Percentiles rank a stretch among this genome's conserved stretches.
Evolutionary conservation across 2,329 filamentous ascomycete genomes (phyloP).

Genomic region (Macrophomina tecta): DNA sequence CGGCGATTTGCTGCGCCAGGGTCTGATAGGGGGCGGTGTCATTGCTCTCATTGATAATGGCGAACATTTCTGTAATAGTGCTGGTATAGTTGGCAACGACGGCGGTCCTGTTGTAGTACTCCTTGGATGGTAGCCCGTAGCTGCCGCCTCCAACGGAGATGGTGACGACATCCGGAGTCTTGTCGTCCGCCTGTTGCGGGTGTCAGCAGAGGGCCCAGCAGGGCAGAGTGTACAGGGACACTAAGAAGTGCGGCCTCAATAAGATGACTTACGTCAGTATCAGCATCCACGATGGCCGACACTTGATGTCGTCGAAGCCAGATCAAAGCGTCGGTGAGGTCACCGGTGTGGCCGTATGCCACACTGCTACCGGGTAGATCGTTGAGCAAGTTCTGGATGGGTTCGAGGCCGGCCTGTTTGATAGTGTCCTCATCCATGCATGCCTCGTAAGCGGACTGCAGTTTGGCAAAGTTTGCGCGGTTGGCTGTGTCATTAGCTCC

Average conservation of each 20-base stretch:
- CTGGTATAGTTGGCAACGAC: conserved; percentile 38
- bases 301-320: not conserved
- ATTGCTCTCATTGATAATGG: conserved; percentile 27
- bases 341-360: not conserved
- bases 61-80: conserved; percentile 12
- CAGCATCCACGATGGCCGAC: not conserved
- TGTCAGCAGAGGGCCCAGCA: not conserved
- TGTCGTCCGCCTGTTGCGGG: not conserved
- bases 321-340: conserved; percentile 8
- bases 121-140: conserved; percentile 49
- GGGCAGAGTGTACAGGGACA: no score
- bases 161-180: conserved; percentile 18
- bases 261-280: not conserved
- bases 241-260: not conserved
- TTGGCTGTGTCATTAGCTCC: conserved; percentile 52
- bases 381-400: conserved; percentile 58
- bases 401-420: conserved; percentile 60
- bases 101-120: conserved; percentile 42
- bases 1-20: conserved; percentile 29
- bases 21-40: conserved; percentile 52
- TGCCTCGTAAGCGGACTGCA: conserved; percentile 68
- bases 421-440: conserved; percentile 69
- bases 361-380: not conserved
- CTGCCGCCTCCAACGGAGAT: conserved; percentile 56
- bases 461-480: conserved; percentile 68